A percentile compares a stretch with the other conserved stretches of the same genome.
Conservation (phyloP, 345 rosid genomes). For the Passiflora organensis region DNA sequence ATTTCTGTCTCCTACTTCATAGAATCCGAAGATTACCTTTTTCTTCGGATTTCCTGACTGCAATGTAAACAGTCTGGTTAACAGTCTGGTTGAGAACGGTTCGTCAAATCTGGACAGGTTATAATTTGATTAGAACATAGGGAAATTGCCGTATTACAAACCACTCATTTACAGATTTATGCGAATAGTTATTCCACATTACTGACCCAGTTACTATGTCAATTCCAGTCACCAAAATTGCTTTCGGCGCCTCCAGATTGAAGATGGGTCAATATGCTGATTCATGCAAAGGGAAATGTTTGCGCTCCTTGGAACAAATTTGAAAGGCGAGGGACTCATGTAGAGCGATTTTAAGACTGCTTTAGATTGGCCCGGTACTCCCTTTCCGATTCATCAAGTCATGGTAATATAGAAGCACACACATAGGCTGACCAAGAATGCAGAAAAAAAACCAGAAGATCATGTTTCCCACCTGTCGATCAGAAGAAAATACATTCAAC, state of each 20-base stretch:
- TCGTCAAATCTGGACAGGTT: too few species aligned
- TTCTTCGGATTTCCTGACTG: too few species aligned
- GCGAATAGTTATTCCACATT: neutral
- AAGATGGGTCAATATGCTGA: neutral
- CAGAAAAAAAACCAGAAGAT: constrained; percentile 90
- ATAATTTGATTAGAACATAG: too few species aligned
- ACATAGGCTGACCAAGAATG: constrained; percentile 98
- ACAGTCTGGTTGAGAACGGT: too few species aligned
- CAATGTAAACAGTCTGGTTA: too few species aligned
- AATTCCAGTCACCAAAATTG: constrained; percentile 4
- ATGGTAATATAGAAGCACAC: constrained; percentile 85
- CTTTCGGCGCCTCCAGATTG: neutral
- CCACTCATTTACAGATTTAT: neutral
- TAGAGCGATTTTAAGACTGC: neutral
- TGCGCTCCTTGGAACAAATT: neutral
- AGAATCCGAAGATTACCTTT: too few species aligned
- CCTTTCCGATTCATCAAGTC: constrained; percentile 89
- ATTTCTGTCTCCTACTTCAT: too few species aligned
- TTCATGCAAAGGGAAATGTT: neutral
- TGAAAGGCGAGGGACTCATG: neutral
- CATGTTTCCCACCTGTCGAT: constrained; percentile 85
- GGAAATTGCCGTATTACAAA: neutral
- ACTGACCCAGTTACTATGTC: neutral
- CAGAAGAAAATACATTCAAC: too few species aligned
- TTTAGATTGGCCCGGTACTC: constrained; percentile 14